Evolutionary conservation across 495 filamentous ascomycete species (phyloP), one percentile per base, ranked within the genome.

Genomic region (Aspergillus homomorphus): DNA sequence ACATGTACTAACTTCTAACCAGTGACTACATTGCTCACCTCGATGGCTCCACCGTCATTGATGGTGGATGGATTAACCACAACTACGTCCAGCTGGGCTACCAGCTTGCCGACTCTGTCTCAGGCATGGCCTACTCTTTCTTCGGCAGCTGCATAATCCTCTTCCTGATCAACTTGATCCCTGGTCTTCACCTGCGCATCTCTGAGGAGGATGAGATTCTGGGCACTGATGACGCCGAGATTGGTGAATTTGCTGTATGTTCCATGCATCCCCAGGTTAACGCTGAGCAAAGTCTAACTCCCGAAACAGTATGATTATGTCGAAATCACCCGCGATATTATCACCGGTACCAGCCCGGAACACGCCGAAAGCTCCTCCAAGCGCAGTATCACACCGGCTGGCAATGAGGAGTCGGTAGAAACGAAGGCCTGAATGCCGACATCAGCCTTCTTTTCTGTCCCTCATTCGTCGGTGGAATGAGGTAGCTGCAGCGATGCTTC

Each of bases 151-250:
- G 87, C 72, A 71, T 95, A 57, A 96, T 98, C 65, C 82, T 96
- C 30, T 90, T 94, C 69, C 45, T 95, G 59, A 85, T 96, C 74
- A 95, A 96, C 70, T 78, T 93, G 56, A 84, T 96, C 42, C 92
- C 93, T 2, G 89, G 90, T 14, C 78, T 96, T 18, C 84, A 82
- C 59, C 86, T 98, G 51, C 89, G 93, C 45, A 88, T 88, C 0
- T 77, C 76, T 18, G 90, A 96, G 68, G 90, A 95, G 58, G 87
- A 91, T 30, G 93, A 98, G 73, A 86, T 96, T 41, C 77, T 92
- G 53, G 93, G 93, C 62, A 92, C 96, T 59, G 93, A 98, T 68
- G 93, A 97, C 69, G 87, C 89, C 26, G 91, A 98, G 77, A 93
- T 97, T 69, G 93, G 93, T 69, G 93, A 98, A 78, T 98, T 96